Conservation (phyloP, 306 rosid species). For the Boehmeria nivea region DNA sequence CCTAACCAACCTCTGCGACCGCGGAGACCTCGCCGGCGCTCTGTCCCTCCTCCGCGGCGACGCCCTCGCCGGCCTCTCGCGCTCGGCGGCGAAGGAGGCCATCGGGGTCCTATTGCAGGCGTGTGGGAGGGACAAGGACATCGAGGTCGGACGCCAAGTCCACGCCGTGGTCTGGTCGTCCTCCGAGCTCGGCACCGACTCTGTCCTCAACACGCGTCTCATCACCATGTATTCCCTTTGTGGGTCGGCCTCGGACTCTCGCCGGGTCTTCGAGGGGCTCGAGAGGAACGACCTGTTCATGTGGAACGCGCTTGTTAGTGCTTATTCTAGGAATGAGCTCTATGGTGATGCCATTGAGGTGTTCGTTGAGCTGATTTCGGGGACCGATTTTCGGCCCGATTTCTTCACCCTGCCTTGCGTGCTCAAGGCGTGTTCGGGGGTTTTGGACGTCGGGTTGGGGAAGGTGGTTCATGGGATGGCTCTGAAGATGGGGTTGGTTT, state of each 20-base stretch:
- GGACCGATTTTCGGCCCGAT: conserved; percentile 53
- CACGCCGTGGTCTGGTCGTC: conserved; percentile 44
- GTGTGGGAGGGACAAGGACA: not conserved
- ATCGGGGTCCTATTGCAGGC: not conserved
- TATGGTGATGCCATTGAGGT: conserved; percentile 30
- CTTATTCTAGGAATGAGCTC: conserved; percentile 51
- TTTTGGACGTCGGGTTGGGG: conserved; percentile 42
- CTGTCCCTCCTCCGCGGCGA: conserved; percentile 33
- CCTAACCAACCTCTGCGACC: conserved; percentile 40
- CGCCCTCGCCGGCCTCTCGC: not conserved
- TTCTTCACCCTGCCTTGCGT: conserved; percentile 65
- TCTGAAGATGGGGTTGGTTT: conserved; percentile 43
- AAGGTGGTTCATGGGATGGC: conserved; percentile 52
- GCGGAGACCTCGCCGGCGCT: conserved; percentile 48
- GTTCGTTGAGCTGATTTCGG: conserved; percentile 43
- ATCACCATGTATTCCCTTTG: conserved; percentile 68
- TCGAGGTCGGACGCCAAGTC: conserved; percentile 7
- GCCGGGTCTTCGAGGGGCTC: conserved; percentile 39
- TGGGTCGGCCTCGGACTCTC: conserved; percentile 51
- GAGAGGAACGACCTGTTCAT: conserved; percentile 42
- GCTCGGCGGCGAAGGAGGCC: not conserved
- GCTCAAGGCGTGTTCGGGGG: conserved; percentile 56
- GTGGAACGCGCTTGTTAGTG: conserved; percentile 79
- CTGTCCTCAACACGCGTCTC: conserved; percentile 60
- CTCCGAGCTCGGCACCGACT: conserved; percentile 34